Base-by-base conservation (phyloP, 768 basidiomycete genomes). In the Neoboletus magnificus region DNA sequence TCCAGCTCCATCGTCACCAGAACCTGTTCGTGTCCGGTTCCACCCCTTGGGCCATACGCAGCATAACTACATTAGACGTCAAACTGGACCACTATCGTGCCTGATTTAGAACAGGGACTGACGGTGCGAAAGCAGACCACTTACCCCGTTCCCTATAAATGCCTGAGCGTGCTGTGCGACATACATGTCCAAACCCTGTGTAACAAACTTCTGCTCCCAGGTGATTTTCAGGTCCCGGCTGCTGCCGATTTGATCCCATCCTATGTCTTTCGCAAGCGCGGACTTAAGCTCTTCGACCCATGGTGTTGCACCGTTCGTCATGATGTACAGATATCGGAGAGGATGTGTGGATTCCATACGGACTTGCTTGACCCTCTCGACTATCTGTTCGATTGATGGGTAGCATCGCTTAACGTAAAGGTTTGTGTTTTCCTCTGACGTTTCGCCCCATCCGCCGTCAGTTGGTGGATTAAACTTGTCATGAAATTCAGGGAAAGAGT, bases 71-170 rank as follows among this genome's bases (percentile, higher is more conserved):
- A 49, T 77, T 77, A 3, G 76, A 77, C 5, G 76, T 77, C 46
- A 77, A 42, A 48, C 75, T 77, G 4, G 76, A 77, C 64, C 73
- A 77, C 75, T 53, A 29, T 50, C 35, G 20, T n/a, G 9, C 30
- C 6, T 9, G 30, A 40, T 43, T 68, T 23, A 61, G 56, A 35
- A 37, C 22, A 9, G 12, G 32, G 29, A 30, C 42, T 6, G 12
- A 20, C 11, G 12, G 9, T 30, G 4, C 0, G 2, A 36, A 50
- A 22, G n/a, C 5, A 33, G 8, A 20, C 7, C 13, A 59, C 79
- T 60, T 41, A 81, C 80, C 61, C 82, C 82, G 48, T 83, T 82
- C 1, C 81, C 82, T 35, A 83, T 67, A 53, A 83, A 77, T 20
- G 77, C 72, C 54, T 80, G 75, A 12, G 81, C 79, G 45, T 71